Base-by-base conservation (phyloP, 2,329 filamentous ascomycete genomes). In the Pyrenophora seminiperda region DNA sequence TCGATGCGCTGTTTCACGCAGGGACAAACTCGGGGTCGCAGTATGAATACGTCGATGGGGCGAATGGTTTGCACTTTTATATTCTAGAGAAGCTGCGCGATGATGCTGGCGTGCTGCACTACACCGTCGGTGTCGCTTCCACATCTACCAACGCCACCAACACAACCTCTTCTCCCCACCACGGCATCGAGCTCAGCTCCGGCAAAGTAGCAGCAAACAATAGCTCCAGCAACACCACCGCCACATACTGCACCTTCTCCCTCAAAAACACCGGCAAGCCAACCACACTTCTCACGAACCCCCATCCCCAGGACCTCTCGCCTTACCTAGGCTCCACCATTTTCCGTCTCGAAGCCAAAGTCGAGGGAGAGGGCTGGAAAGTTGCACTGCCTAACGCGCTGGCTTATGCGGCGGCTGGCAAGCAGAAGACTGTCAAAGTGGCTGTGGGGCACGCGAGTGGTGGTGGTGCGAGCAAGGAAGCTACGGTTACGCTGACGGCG, bases 1-100 rank as follows among this genome's bases (percentile, higher is more conserved):
- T 76, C 1, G 80, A 83, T 52, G 80, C 80, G 2, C 68, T 83
- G 13, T 83, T 82, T 71, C 79, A 83, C 56, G 79, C 79, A 0
- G 80, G 80, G 9, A 81, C 79, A 0, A 67, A 77, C 14, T 81
- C 78, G 0, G 79, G 79, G 4, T 81, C 78, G 22, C 57, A 79
- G 59, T 81, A 68, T 46, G 80, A 82, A 65, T 73, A 76, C 55
- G 62, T 76, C 5, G 80, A 83, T 54, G 65, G 71, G 56, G 63
- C 73, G 3, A 83, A 82, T 46, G 59, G 72, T 2, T 55, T 82
- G 39, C 79, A 82, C 52, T 75, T 82, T 17, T 83, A 82, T 58
- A 68, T 82, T 11, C 48, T 82, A 14, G 67, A 75, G 7, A 72
- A 72, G 7, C 66, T 73, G 15, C 74, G 78, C 3, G 76, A 79